Conservation (phyloP, 768 basidiomycete genomes). For the Podaxis sp. region DNA sequence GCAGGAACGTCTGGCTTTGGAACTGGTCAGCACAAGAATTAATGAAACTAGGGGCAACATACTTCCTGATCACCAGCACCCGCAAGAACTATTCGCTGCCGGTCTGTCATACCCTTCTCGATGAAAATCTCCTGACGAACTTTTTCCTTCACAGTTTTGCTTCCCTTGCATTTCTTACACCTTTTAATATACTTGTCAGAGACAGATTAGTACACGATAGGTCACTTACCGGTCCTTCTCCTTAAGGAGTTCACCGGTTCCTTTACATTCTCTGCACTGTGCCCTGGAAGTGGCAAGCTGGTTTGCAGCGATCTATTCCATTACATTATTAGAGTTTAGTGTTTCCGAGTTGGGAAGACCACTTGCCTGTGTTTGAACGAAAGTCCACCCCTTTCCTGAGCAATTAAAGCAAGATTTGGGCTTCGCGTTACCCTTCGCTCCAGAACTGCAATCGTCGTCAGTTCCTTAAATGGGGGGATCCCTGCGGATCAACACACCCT, state of each 20-base stretch:
- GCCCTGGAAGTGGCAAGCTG: conserved; percentile 45
- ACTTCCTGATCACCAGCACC: conserved; percentile 94
- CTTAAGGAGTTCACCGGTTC: conserved; percentile 66
- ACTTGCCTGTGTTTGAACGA: conserved; percentile 53
- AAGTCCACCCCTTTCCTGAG: conserved; percentile 80
- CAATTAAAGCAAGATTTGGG: conserved; percentile 80
- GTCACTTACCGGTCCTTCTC: conserved; percentile 77
- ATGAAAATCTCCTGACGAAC: conserved; percentile 85
- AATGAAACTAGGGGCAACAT: conserved; percentile 16
- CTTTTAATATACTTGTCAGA: conserved; percentile 37
- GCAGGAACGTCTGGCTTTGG: conserved; percentile 79
- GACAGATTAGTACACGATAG: conserved; percentile 7
- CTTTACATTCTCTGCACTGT: conserved; percentile 69
- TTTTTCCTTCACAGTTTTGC: conserved; percentile 82
- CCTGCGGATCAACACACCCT: conserved; percentile 51
- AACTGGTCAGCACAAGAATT: conserved; percentile 2
- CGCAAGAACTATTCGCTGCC: conserved; percentile 82
- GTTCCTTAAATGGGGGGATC: conserved; percentile 10
- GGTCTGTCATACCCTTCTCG: conserved; percentile 83
- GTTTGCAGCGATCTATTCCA: not conserved
- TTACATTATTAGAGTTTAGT: not conserved
- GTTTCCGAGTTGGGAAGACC: not conserved
- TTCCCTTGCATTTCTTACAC: conserved; percentile 95
- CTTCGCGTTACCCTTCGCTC: conserved; percentile 82
- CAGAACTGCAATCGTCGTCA: conserved; percentile 51